Conservation (phyloP, 768 basidiomycete species). For the Rhizopogon roseolus region DNA sequence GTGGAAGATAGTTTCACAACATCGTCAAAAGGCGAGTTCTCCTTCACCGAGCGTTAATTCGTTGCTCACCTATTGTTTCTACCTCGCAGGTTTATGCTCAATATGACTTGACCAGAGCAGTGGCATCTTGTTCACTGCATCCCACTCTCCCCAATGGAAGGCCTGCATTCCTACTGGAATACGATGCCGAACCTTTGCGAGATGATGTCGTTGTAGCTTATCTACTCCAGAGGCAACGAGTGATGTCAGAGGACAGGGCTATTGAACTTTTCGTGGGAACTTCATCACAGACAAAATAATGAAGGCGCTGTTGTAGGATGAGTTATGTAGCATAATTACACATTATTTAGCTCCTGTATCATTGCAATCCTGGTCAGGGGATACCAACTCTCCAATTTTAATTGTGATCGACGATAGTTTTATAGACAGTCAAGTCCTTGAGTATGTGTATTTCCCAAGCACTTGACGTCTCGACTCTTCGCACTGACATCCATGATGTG, state of each 20-base stretch:
- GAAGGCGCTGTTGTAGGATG: neutral
- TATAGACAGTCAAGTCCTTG: too few relatives aligned
- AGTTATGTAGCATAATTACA: too few relatives aligned
- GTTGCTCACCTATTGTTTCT: neutral
- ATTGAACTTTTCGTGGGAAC: constrained; percentile 22
- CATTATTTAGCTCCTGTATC: neutral
- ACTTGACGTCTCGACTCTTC: too few relatives aligned
- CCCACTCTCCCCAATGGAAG: neutral
- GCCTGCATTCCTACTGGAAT: constrained; percentile 19
- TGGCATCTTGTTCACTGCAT: constrained; percentile 19
- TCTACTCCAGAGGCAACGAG: constrained; percentile 21
- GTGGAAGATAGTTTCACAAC: constrained; percentile 20
- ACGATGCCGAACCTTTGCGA: constrained; percentile 18
- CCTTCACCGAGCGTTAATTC: neutral
- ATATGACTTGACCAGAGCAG: constrained; percentile 15
- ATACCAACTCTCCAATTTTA: too few relatives aligned
- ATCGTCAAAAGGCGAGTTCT: constrained; percentile 16
- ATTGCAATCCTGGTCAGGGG: neutral
- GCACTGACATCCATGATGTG: too few relatives aligned
- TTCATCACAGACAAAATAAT: neutral
- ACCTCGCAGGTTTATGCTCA: constrained; percentile 17
- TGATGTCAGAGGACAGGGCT: constrained; percentile 17
- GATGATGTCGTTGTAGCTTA: constrained; percentile 26
- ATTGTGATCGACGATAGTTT: too few relatives aligned
- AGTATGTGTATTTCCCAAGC: too few relatives aligned